These are phyloP conservation scores for Penicillium vulpinum DNA, from an alignment of 2,329 filamentous ascomycete species.

Conservation along the genomic window DNA sequence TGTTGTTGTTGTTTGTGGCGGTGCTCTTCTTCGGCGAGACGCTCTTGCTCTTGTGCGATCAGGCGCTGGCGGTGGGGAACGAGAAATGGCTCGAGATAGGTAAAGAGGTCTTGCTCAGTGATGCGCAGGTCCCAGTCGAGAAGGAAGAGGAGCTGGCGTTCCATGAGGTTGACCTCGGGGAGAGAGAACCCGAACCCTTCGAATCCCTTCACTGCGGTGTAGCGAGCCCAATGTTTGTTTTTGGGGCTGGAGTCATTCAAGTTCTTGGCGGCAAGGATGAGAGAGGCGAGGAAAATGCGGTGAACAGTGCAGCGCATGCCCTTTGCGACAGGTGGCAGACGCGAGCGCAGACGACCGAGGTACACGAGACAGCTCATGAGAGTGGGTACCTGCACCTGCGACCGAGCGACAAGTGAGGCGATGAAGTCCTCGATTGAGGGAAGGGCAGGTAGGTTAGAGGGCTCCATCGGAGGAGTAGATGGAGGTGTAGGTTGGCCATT, in stretches of 20 bases:
- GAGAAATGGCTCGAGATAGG: conserved; percentile 83
- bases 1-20: conserved; percentile 29
- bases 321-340: conserved; percentile 90
- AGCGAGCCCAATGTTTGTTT: conserved; percentile 99
- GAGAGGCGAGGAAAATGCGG: conserved; percentile 82
- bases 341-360: conserved; percentile 76
- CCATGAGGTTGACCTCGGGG: conserved; percentile 98
- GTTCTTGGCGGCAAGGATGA: conserved; percentile 81
- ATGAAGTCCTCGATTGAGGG: conserved; percentile 91
- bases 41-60: conserved; percentile 56
- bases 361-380: conserved; percentile 97
- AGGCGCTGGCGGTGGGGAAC: conserved; percentile 70
- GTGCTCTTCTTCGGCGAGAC: conserved; percentile 43
- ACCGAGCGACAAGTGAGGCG: conserved; percentile 81
- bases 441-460: conserved; percentile 51
- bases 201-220: conserved; percentile 73
- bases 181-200: conserved; percentile 86
- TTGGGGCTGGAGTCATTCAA: conserved; percentile 98
- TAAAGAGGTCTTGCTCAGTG: conserved; percentile 79
- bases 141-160: conserved; percentile 94
- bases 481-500: conserved; percentile 60
- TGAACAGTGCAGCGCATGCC: conserved; percentile 95
- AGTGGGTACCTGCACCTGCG: conserved; percentile 95
- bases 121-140: conserved; percentile 94
- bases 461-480: conserved; percentile 56